These are phyloP conservation scores for Daldinia sp. DNA, from an alignment of 2,329 filamentous ascomycete species.

Conservation along the genomic window DNA sequence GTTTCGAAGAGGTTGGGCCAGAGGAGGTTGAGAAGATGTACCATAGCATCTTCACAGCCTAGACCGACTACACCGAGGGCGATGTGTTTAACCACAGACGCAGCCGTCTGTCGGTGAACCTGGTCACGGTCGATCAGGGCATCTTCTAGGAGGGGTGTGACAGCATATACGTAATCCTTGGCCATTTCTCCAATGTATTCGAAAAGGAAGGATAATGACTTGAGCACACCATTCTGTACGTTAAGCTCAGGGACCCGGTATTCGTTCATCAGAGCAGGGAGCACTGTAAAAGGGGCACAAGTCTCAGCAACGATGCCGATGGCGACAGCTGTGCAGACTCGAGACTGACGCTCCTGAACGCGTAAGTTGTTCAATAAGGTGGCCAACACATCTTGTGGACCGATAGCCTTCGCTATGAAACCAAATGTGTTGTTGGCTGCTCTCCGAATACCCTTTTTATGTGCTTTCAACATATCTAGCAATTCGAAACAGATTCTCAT, in stretches of 20 bases:
- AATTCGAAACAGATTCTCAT: slow-evolving; percentile 99
- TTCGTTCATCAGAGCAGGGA: slow-evolving; percentile 99
- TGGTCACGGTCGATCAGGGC: slow-evolving; percentile 97
- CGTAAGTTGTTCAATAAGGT: slow-evolving; percentile 96
- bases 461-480: slow-evolving; percentile 98
- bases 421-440: slow-evolving; percentile 99
- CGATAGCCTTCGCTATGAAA: slow-evolving; percentile 99
- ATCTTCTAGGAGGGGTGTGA: slow-evolving; percentile 94
- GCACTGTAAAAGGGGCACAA: slow-evolving; percentile 95
- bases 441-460: slow-evolving; percentile 98
- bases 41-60: slow-evolving; percentile 97
- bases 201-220: slow-evolving; percentile 95
- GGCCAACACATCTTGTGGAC: slow-evolving; percentile 94
- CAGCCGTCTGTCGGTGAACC: slow-evolving; percentile 95
- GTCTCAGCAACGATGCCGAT: slow-evolving; percentile 99
- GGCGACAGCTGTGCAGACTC: slow-evolving; percentile 97
- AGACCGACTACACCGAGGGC: slow-evolving; percentile 96
- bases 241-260: slow-evolving; percentile 98
- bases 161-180: slow-evolving; percentile 98
- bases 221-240: slow-evolving; percentile 97
- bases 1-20: slow-evolving; percentile 99
- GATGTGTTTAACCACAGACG: slow-evolving; percentile 96
- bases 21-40: slow-evolving; percentile 94
- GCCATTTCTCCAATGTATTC: slow-evolving; percentile 99
- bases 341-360: slow-evolving; percentile 96